Evolutionary conservation across 257 asterid species (phyloP).

Genomic region (Scutellaria barbata): DNA sequence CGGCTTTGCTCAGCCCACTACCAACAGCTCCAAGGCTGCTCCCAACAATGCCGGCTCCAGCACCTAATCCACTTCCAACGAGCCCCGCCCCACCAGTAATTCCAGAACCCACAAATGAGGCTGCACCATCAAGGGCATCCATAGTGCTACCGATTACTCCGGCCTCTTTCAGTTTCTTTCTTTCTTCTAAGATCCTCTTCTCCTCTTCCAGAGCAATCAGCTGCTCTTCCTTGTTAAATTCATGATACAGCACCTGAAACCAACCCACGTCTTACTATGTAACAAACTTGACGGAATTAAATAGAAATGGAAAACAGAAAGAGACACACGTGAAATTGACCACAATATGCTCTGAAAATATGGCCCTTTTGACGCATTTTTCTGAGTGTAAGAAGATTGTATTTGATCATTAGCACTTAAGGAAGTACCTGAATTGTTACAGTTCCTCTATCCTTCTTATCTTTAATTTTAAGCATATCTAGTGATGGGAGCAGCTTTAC

Average conservation of each 20-base stretch:
- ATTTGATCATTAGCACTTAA: conserved; percentile 11
- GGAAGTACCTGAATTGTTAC: conserved; percentile 64
- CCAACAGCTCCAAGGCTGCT: conserved; percentile 85
- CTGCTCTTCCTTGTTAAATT: conserved; percentile 88
- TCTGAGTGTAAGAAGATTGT: conserved; percentile 6
- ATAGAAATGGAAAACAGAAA: background rate
- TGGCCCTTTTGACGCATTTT: background rate
- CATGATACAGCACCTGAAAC: conserved; percentile 78
- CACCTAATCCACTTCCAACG: conserved; percentile 72
- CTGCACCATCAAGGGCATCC: conserved; percentile 94
- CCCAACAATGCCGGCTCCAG: conserved; percentile 82
- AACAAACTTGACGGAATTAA: background rate
- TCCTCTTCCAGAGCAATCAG: conserved; percentile 82
- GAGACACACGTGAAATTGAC: background rate
- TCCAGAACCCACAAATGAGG: conserved; percentile 73
- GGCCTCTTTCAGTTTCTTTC: conserved; percentile 89
- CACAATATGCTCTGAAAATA: background rate
- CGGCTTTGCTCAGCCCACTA: conserved; percentile 86
- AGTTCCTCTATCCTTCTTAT: conserved; percentile 91
- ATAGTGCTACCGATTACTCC: conserved; percentile 94
- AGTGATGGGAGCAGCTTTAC: conserved; percentile 73
- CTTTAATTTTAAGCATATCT: conserved; percentile 88
- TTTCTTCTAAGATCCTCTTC: conserved; percentile 74
- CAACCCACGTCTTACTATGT: conserved; percentile 5
- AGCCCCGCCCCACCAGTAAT: conserved; percentile 67